A percentile compares a stretch with the other conserved stretches of the same genome.
Conservation (phyloP, 2,329 filamentous ascomycete genomes). For the Microdochium bolleyi region DNA sequence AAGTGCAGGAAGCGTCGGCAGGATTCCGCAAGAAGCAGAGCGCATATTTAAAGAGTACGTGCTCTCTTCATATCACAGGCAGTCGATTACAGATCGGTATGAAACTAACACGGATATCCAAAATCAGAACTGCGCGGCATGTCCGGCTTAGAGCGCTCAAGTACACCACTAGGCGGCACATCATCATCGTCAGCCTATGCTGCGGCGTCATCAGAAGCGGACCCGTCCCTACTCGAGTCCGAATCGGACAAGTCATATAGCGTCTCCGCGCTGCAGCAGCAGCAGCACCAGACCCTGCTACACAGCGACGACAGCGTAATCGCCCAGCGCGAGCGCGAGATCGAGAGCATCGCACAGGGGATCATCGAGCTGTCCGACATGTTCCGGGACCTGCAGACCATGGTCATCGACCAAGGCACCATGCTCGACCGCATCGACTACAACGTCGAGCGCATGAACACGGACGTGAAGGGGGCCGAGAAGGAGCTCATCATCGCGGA, state of each 20-base stretch:
- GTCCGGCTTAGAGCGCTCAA: slow-evolving; percentile 36
- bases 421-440: slow-evolving; percentile 95
- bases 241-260: slow-evolving; percentile 91
- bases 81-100: slow-evolving; percentile 9
- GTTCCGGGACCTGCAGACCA: slow-evolving; percentile 89
- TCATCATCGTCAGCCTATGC: slow-evolving; percentile 1
- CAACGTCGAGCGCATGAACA: slow-evolving; percentile 93
- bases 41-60: slow-evolving; percentile 82
- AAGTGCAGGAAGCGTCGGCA: slow-evolving; percentile 87
- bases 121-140: slow-evolving; percentile 65
- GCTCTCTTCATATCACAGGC: not conserved
- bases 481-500: slow-evolving; percentile 86
- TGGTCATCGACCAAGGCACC: slow-evolving; percentile 90
- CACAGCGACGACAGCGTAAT: slow-evolving; percentile 78
- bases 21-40: slow-evolving; percentile 96
- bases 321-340: slow-evolving; percentile 87
- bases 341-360: slow-evolving; percentile 94
- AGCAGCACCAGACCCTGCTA: slow-evolving; percentile 43
- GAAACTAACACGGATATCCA: not conserved
- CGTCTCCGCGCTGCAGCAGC: slow-evolving; percentile 68
- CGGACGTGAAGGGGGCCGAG: slow-evolving; percentile 85
- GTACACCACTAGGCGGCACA: slow-evolving; percentile 26
- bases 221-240: slow-evolving; percentile 86
- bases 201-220: slow-evolving; percentile 32
- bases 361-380: slow-evolving; percentile 97